These are phyloP conservation scores for Diacronema lutheri DNA, from an alignment of 78 protist genomes.

Conservation along the genomic window DNA sequence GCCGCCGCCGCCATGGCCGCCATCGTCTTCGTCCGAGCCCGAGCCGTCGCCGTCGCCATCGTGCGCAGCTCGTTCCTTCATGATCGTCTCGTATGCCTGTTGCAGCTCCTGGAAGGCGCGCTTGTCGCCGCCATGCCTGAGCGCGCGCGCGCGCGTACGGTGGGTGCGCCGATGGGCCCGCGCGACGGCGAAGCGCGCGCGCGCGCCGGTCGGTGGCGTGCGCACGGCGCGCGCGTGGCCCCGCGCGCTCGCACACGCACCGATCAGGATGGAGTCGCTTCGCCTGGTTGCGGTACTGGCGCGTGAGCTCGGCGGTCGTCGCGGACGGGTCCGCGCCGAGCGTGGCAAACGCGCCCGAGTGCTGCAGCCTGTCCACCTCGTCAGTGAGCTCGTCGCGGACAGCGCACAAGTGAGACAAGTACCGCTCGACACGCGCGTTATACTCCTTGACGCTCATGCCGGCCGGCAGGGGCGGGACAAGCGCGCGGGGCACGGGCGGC, in stretches of 20 bases:
- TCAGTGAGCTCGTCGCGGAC: neutral
- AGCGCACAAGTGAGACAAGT: neutral
- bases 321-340: neutral
- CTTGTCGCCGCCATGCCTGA: neutral
- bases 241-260: too few relatives aligned
- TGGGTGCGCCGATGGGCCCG: neutral
- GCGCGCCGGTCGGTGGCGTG: neutral
- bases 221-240: neutral
- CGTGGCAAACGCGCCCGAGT: neutral
- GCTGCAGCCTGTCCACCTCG: neutral
- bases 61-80: neutral
- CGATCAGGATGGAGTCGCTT: neutral
- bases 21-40: neutral
- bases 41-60: neutral
- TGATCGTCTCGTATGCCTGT: neutral
- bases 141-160: neutral
- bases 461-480: too few relatives aligned
- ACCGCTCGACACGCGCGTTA: too few relatives aligned
- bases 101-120: neutral
- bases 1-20: neutral
- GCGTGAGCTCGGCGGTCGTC: neutral
- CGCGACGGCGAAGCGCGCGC: neutral
- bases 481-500: too few relatives aligned
- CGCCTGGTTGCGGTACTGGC: neutral
- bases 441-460: too few relatives aligned